Evolutionary conservation across 2,329 filamentous ascomycete species (phyloP), one percentile per base, ranked within the genome.

Genomic region (Fusarium udum): DNA sequence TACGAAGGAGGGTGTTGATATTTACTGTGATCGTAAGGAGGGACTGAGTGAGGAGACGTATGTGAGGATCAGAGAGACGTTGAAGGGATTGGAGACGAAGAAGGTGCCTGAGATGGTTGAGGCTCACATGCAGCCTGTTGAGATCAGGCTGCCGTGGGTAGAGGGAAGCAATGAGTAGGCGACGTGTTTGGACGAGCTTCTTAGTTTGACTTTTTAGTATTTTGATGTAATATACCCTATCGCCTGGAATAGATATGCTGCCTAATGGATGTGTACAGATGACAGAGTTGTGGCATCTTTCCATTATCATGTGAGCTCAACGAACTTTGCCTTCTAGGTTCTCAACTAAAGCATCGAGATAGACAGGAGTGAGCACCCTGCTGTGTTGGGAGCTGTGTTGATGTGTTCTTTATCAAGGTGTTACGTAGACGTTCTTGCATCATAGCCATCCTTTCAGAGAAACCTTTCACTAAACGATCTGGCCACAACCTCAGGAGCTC

Each of bases 1-100:
- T 76, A 96, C 94, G 12, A 92, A 92, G 71, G 93, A 94, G 64
- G 94, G 94, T 0, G 78, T 97, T 36, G 94, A 97, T 82, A 82
- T 97, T 15, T 96, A 95, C 81, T 91, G 89, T 51, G 87, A 92
- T 75, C 85, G 87, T 22, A 86, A 83, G 58, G 87, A 87, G 70
- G 92, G 92, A 0, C 72, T 94, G 71, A 87, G 85, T 61, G 83
- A 87, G 64, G 87, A 84, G 78, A 89, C 90, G 60, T 85, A 91
- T 43, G 83, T 81, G 56, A 84, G 79, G 32, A 89, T 95, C 68
- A 85, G 88, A 79, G 81, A 82, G 48, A 89, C 85, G 15, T 72
- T 93, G 69, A 79, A 61, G 46, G 75, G 65, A 10, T 49, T 80
- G n/a, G 86, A 86, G 46, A 86, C 91, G 16, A 85, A 84, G 74